Evolutionary conservation across 768 basidiomycete genomes (phyloP).

Genomic region (Podaxis mareebaensis): DNA sequence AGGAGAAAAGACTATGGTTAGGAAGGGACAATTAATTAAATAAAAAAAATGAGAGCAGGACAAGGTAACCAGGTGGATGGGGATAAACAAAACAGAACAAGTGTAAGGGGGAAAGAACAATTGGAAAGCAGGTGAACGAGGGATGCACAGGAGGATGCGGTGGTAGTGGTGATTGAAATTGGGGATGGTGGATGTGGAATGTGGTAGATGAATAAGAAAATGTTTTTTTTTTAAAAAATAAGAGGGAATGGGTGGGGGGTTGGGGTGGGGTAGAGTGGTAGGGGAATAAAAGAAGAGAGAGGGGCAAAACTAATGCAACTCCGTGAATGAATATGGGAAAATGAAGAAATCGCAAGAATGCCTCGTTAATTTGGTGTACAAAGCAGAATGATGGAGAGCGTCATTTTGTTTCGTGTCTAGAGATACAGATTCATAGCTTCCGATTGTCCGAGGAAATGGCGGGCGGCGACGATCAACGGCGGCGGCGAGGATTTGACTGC

Average conservation of each 20-base stretch:
- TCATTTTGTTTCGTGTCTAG: constrained; percentile 17
- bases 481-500: background rate
- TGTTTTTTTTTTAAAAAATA: background rate
- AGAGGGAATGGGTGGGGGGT: background rate
- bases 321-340: constrained; percentile 8
- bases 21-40: constrained; percentile 12
- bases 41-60: constrained; percentile 14
- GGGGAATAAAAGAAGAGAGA: background rate
- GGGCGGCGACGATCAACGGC: background rate
- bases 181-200: background rate
- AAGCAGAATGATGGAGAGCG: constrained; percentile 12
- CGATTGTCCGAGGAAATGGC: constrained; percentile 3
- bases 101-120: background rate
- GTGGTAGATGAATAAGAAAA: constrained; percentile 9
- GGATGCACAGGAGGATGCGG: constrained; percentile 8
- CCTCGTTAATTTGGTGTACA: constrained; percentile 15
- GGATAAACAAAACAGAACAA: background rate
- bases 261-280: background rate
- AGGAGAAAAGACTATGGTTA: background rate
- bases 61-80: constrained; percentile 6
- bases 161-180: constrained; percentile 2
- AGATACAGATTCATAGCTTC: constrained; percentile 15
- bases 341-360: constrained; percentile 8
- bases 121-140: constrained; percentile 17
- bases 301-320: background rate